phyloP scores from a whole-genome alignment of 1,284 basidiomycete genomes.

The Cryptococcus amylolentus region DNA sequence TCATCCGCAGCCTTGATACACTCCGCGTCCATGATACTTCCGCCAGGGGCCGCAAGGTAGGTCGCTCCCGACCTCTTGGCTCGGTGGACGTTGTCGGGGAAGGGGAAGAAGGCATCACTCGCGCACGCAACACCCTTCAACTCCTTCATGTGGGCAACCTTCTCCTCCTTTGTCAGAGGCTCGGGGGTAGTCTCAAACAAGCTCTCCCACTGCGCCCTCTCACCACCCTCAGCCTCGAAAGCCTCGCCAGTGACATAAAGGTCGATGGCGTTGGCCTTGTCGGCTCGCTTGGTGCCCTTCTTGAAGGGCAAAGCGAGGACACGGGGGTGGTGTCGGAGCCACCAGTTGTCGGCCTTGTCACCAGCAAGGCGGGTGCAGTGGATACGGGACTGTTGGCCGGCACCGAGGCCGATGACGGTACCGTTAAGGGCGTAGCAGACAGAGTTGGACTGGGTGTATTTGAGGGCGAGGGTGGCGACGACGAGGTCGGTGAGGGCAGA shows the following conservation, averaged over 20 bases:
- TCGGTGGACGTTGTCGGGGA: constrained; percentile 96
- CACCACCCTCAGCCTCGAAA: constrained; percentile 69
- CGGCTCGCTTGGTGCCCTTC: constrained; percentile 93
- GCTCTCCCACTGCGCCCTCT: constrained; percentile 87
- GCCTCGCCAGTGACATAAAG: constrained; percentile 89
- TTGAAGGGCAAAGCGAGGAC: constrained; percentile 88
- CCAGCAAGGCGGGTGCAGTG: constrained; percentile 98
- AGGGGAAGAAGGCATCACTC: constrained; percentile 99
- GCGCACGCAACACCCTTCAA: constrained; percentile 85
- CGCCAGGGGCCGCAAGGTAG: constrained; percentile 91
- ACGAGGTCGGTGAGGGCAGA: constrained; percentile 79
- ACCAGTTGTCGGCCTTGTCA: constrained; percentile 98
- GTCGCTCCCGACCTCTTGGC: constrained; percentile 84
- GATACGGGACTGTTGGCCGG: constrained; percentile 97
- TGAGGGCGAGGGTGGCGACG: constrained; percentile 92
- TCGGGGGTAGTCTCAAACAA: constrained; percentile 74
- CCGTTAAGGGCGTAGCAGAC: constrained; percentile 95
- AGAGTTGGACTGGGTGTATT: constrained; percentile 99
- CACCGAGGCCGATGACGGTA: constrained; percentile 90
- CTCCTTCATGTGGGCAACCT: constrained; percentile 65
- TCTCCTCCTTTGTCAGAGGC: constrained; percentile 69
- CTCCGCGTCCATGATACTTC: constrained; percentile 94
- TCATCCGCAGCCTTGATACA: constrained; percentile 93
- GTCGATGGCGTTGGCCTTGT: constrained; percentile 98
- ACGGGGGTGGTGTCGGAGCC: constrained; percentile 93